Evolutionary conservation across 805 yeast genomes (phyloP).

Genomic region (Wickerhamomyces canadensis): DNA sequence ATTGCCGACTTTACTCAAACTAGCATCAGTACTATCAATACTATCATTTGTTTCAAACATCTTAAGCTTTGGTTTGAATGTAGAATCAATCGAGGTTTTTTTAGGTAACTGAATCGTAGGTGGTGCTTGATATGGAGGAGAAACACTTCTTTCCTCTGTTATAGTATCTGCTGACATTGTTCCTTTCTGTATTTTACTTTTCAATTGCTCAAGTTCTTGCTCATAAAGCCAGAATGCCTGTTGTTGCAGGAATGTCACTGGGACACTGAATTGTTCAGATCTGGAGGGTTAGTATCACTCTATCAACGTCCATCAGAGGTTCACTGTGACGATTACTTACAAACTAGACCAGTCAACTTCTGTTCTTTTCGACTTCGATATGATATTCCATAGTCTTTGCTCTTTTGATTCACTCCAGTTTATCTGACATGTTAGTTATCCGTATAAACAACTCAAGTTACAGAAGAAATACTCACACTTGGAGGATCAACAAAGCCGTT

Average conservation of each 20-base stretch:
- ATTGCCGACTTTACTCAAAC: too few species aligned
- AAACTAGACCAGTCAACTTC: conserved; percentile 19
- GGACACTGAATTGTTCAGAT: conserved; percentile 17
- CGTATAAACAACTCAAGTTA: too few species aligned
- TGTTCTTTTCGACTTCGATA: conserved; percentile 21
- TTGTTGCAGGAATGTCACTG: conserved; percentile 22
- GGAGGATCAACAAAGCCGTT: conserved; percentile 22
- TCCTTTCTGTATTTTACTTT: conserved; percentile 16
- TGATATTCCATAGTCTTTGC: conserved; percentile 19
- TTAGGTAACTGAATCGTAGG: conserved; percentile 1
- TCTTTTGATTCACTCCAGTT: conserved; percentile 22
- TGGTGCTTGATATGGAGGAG: neutral
- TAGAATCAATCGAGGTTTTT: neutral
- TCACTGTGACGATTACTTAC: conserved; percentile 5
- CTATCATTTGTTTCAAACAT: too few species aligned
- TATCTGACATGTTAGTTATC: conserved; percentile 8
- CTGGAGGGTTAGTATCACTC: conserved; percentile 1
- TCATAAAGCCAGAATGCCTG: conserved; percentile 26
- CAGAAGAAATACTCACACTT: conserved; percentile 8
- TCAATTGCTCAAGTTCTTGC: conserved; percentile 21
- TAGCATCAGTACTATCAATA: neutral
- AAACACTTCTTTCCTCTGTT: neutral
- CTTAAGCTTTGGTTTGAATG: neutral
- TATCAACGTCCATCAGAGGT: too few species aligned
- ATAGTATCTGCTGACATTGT: conserved; percentile 12